phyloP scores from a whole-genome alignment of 2,329 filamentous ascomycete species.

The Penicillium sp. region DNA sequence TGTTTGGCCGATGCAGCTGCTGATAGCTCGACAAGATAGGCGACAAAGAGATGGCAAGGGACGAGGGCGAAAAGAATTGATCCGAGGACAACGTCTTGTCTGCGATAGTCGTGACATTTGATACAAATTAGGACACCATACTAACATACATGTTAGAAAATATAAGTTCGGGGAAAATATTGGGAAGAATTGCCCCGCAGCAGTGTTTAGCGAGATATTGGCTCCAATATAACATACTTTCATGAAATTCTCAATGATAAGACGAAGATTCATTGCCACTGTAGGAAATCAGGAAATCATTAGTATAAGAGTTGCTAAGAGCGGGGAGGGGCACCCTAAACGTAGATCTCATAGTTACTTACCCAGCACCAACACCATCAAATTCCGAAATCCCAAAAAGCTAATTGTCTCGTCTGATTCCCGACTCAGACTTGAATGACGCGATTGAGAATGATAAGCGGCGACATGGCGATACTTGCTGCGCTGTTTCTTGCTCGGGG shows the following conservation, averaged over 20 bases:
- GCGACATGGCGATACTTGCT: constrained; percentile 90
- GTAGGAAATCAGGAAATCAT: constrained; percentile 12
- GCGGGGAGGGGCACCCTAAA: no score
- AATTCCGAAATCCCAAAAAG: constrained; percentile 91
- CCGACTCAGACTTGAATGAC: constrained; percentile 82
- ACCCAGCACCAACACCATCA: constrained; percentile 94
- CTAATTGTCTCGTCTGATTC: constrained; percentile 76
- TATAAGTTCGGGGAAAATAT: no score
- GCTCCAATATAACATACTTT: constrained; percentile 63
- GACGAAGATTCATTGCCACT: constrained; percentile 90
- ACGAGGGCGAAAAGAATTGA: constrained; percentile 81
- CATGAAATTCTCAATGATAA: constrained; percentile 96
- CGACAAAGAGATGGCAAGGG: constrained; percentile 86
- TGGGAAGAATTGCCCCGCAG: no score
- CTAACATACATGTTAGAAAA: constrained; percentile 51
- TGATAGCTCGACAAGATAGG: constrained; percentile 84
- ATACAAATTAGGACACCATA: constrained; percentile 96
- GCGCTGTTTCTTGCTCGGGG: constrained; percentile 38
- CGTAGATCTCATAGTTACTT: constrained; percentile 45
- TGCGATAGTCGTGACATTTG: constrained; percentile 83
- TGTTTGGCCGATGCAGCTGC: constrained; percentile 79
- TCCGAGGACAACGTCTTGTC: constrained; percentile 75
- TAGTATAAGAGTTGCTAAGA: no score
- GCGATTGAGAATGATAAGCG: constrained; percentile 74
- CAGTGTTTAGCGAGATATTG: no score